These are phyloP conservation scores for Cercophora sp. DNA, from an alignment of 495 filamentous ascomycete genomes.

Conservation along the genomic window DNA sequence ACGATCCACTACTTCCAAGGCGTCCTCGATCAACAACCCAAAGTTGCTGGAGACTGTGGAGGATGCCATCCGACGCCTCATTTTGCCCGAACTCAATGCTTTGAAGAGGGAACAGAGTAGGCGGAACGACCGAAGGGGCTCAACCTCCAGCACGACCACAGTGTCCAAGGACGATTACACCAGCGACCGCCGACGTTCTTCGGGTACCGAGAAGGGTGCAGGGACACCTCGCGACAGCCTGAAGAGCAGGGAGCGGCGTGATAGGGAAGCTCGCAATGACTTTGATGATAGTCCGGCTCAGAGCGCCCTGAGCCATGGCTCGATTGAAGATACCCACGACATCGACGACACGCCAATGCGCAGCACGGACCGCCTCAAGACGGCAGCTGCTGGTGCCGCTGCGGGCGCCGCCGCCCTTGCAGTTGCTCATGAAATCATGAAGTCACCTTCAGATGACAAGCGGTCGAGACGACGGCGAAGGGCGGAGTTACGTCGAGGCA, in stretches of 20 bases:
- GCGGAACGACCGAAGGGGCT: slow-evolving; percentile 53
- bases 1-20: slow-evolving; percentile 68
- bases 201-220: slow-evolving; percentile 23
- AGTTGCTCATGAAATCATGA: slow-evolving; percentile 29
- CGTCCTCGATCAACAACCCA: slow-evolving; percentile 88
- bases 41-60: slow-evolving; percentile 93
- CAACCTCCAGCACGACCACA: slow-evolving; percentile 55
- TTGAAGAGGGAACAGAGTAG: slow-evolving; percentile 83
- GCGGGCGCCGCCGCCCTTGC: slow-evolving; percentile 29
- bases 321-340: slow-evolving; percentile 30
- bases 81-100: slow-evolving; percentile 85
- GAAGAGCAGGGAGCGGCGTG: slow-evolving; percentile 38
- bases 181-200: slow-evolving; percentile 43
- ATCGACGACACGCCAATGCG: slow-evolving; percentile 41
- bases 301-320: slow-evolving; percentile 40
- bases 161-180: slow-evolving; percentile 57
- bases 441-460: slow-evolving; percentile 44
- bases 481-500: slow-evolving; percentile 37
- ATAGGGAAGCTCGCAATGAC: slow-evolving; percentile 56
- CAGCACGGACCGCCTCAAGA: slow-evolving; percentile 35
- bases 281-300: slow-evolving; percentile 50
- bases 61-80: slow-evolving; percentile 88
- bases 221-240: slow-evolving; percentile 35
- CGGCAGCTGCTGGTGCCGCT: slow-evolving; percentile 33
- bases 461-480: slow-evolving; percentile 41